Conservation (phyloP, 768 basidiomycete genomes). For the Boletus rufocinnamomeus region DNA sequence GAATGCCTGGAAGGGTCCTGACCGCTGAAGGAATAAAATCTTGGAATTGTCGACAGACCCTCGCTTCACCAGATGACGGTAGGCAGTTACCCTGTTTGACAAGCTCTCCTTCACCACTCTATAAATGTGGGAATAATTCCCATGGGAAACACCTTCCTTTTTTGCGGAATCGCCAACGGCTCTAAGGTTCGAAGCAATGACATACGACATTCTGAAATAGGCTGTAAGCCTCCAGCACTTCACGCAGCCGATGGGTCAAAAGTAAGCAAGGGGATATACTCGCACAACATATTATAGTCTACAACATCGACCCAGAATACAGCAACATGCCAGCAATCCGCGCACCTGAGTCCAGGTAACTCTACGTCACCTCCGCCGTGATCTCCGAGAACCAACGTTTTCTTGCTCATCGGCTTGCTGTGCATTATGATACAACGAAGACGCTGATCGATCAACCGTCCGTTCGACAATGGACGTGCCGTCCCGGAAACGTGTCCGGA, state of each 20-base stretch:
- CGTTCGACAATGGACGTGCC: conserved; percentile 91
- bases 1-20: conserved; percentile 3
- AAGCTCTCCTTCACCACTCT: not conserved
- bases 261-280: not conserved
- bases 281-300: conserved; percentile 16
- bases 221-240: not conserved
- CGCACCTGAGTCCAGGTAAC: not conserved
- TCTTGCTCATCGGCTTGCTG: conserved; percentile 18
- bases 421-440: conserved; percentile 38
- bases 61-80: not conserved
- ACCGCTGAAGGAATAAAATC: conserved; percentile 18
- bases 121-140: not conserved
- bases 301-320: conserved; percentile 11
- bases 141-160: not conserved
- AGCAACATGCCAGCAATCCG: not conserved
- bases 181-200: too few species aligned
- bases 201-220: too few species aligned
- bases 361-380: conserved; percentile 17
- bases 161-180: too few species aligned
- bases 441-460: conserved; percentile 65
- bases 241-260: not conserved
- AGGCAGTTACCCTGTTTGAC: too few species aligned
- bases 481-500: conserved; percentile 90
- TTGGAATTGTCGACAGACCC: conserved; percentile 9
- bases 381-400: conserved; percentile 19